Percentiles rank a stretch among this genome's conserved stretches.
Conservation (phyloP, 1,284 basidiomycete genomes). For the Pascua guehoae region DNA sequence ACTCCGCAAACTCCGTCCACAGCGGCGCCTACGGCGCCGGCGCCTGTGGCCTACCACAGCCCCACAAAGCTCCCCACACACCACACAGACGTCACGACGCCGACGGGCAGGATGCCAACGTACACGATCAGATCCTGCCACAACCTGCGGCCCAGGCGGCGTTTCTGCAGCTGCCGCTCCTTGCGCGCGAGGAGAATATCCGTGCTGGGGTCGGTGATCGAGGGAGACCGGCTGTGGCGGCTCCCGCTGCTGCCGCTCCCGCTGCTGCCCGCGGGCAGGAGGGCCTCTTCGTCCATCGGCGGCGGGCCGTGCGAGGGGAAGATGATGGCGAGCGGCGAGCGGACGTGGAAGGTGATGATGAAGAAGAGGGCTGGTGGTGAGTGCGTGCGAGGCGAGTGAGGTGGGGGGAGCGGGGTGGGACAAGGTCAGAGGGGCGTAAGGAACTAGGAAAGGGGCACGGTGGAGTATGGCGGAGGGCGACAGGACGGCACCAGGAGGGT, state of each 20-base stretch:
- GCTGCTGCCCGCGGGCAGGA: not conserved
- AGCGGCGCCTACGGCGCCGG: too few species aligned
- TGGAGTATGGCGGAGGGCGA: too few species aligned
- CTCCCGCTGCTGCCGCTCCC: not conserved
- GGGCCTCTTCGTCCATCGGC: not conserved
- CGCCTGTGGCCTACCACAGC: conserved; percentile 42
- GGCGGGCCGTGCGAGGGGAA: conserved; percentile 28
- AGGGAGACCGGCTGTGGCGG: conserved; percentile 28
- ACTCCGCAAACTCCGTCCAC: too few species aligned
- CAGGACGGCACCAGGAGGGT: too few species aligned
- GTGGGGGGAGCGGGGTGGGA: too few species aligned
- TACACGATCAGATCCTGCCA: conserved; percentile 52
- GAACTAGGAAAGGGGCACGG: too few species aligned
- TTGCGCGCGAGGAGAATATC: conserved; percentile 49
- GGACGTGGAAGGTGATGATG: conserved; percentile 51
- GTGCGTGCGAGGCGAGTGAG: not conserved
- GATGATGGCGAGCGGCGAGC: conserved; percentile 49
- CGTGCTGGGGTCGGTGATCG: conserved; percentile 35
- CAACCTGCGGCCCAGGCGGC: conserved; percentile 44
- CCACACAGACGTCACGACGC: conserved; percentile 40
- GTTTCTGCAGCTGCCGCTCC: conserved; percentile 49
- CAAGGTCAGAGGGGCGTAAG: too few species aligned
- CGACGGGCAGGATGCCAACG: conserved; percentile 47
- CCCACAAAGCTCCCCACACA: conserved; percentile 40
- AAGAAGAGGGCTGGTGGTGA: conserved; percentile 45